Base-by-base conservation (phyloP, 495 filamentous ascomycete genomes). In the Chaetomium tenue region DNA sequence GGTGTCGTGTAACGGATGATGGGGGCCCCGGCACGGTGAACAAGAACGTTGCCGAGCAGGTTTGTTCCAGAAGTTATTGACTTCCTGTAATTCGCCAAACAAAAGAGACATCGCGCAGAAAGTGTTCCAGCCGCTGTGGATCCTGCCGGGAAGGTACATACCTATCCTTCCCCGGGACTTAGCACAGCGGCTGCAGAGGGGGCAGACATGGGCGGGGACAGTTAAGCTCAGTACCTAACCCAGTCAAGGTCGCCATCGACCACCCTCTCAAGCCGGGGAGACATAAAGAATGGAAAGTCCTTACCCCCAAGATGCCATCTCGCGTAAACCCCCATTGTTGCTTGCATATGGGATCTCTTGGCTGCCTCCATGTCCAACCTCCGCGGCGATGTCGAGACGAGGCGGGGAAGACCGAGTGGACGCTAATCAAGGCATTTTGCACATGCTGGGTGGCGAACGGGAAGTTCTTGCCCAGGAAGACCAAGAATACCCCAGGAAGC, bases 401-500 rank as follows among this genome's bases (percentile, higher is more conserved):
- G 44, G 9, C 15, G 1, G n/a, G 44, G 4, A 47, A 5, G 44
- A 16, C 5, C 22, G 20, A 25, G 8, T 20, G 11, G 20, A 50
- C 9, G n/a, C 20, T 8, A 37, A 37, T 37, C 33, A 37, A 7
- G 11, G 33, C 33, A 3, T 9, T 37, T 12, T 12, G 8, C 6
- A 37, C 33, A 37, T 37, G 33, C 33, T 1, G 5, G 11, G 33
- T 37, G 33, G 33, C 33, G 6, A 5, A 37, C 18, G n/a, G 9
- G 9, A 50, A 5, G 20, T 6, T 7, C 47, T 50, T 20, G 9
- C 63, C 61, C 63, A 28, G 42, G 63, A 58, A 46, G 42, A 57
- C 64, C 63, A 71, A 66, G 69, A 63, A 26, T 39, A 60, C 57
- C 57, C 68, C 60, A 60, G 51, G 50, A 67, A 56, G 48, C 65